These are phyloP conservation scores for Gynandropsis gynandra DNA, from an alignment of 345 rosid species.

Conservation along the genomic window DNA sequence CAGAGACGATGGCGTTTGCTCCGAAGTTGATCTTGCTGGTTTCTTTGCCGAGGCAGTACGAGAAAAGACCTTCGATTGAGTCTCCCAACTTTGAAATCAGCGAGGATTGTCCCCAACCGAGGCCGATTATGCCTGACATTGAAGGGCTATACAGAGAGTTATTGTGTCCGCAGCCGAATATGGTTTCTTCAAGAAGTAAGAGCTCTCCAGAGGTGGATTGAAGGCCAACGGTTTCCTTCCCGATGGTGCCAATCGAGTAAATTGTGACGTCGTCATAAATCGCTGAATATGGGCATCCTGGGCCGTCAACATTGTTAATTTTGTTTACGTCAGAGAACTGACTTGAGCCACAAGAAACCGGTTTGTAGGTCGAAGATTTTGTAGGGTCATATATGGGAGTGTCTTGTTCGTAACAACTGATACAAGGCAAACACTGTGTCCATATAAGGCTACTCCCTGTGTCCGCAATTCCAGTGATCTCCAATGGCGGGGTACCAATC, in stretches of 20 bases:
- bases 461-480: slow-evolving; percentile 3
- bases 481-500: slow-evolving; percentile 16
- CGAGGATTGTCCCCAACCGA: background rate
- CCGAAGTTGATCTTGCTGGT: too few species aligned
- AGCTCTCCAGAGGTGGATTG: slow-evolving; percentile 18
- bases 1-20: too few species aligned
- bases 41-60: slow-evolving; percentile 16
- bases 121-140: slow-evolving; percentile 12
- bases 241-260: slow-evolving; percentile 1
- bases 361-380: slow-evolving; percentile 12
- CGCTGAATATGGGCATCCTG: background rate
- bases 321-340: too few species aligned
- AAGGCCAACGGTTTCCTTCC: slow-evolving; percentile 6
- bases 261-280: background rate
- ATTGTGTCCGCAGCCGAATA: slow-evolving; percentile 16
- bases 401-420: slow-evolving; percentile 2
- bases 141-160: background rate
- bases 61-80: background rate
- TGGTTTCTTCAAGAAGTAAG: slow-evolving; percentile 4
- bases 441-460: too few species aligned
- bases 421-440: slow-evolving; percentile 17
- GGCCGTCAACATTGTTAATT: background rate
- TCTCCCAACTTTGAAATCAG: slow-evolving; percentile 16
- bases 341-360: too few species aligned
- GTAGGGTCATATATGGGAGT: slow-evolving; percentile 10